Evolutionary conservation across 805 yeast species (phyloP), one percentile per base, ranked within the genome.

Genomic region (Kodamaea laetipori): DNA sequence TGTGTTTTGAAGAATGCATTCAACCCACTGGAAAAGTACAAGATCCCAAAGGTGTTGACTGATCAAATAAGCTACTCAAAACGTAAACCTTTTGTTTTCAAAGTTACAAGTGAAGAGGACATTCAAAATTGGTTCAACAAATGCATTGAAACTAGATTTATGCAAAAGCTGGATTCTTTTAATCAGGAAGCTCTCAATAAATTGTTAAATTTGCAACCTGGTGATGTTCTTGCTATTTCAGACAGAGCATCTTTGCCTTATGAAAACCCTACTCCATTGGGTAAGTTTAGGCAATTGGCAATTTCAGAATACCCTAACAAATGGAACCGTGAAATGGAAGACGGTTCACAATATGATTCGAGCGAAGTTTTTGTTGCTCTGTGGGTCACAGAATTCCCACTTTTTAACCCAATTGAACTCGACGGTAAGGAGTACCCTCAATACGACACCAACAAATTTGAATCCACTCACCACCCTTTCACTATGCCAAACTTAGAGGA

Each of bases 191-290:
- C 46, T 11, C 43, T 71, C 8, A 13, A 39, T 11, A 37, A 55
- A 2, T 43, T 47, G 1, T 58, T 86, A 16, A 54, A 66, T 12
- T 58, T 88, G 15, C 49, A 71, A 33, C 64, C 75, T 1, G 96
- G 96, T 32, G 96, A 89, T 60, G 66, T 87, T 2, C 57, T 94
- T 24, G 92, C 90, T 2, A 75, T 86, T 10, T 74, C 89, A n/a
- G 86, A 86, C n/a, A 74, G 98, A 47, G 78, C 85, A 1, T 56
- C 59, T 10, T 45, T 79, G 16, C 68, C 92, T 0, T 92, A 88
- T 58, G 99, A 92, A 57, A 92, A 89, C 56, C 98, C 98, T 15
- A 94, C 98, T 0, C 98, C 99, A 0, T 65, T 94, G 41, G 99
- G 99, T 0, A 75, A 84, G 43, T 76, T 87, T 51, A 75, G 99